Conservation (phyloP, 176 grass and related monocot genomes). For the Stipa capillata region DNA sequence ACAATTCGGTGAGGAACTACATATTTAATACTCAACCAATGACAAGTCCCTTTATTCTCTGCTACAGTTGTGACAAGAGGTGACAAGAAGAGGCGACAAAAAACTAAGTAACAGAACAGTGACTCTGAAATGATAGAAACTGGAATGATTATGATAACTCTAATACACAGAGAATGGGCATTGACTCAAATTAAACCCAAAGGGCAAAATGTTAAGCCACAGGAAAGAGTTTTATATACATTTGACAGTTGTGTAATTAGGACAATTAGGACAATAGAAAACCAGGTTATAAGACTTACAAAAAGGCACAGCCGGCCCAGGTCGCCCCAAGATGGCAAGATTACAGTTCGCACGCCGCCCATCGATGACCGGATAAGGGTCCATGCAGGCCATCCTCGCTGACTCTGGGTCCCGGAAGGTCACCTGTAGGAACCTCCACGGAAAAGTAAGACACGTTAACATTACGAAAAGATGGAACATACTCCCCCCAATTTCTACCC, state of each 20-base stretch:
- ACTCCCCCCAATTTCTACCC: neutral
- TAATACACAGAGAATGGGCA: conserved; percentile 25
- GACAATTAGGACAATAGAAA: neutral
- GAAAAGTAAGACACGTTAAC: neutral
- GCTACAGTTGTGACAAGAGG: neutral
- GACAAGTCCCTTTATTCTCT: conserved; percentile 3
- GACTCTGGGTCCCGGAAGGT: conserved; percentile 62
- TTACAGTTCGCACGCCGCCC: conserved; percentile 71
- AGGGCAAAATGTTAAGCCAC: neutral
- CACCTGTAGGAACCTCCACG: conserved; percentile 28
- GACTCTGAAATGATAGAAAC: conserved; percentile 10
- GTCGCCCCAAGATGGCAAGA: conserved; percentile 58
- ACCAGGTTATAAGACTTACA: conserved; percentile 31
- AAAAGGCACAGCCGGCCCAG: conserved; percentile 47
- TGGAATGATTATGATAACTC: neutral
- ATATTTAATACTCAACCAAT: neutral
- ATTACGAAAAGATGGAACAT: neutral
- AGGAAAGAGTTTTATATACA: neutral
- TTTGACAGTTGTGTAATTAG: conserved; percentile 1
- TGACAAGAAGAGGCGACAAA: conserved; percentile 1
- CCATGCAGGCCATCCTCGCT: conserved; percentile 52
- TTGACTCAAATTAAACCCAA: neutral
- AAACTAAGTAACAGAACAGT: neutral
- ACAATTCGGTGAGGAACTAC: neutral
- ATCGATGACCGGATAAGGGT: conserved; percentile 58